These are phyloP conservation scores for Pyronema domesticum DNA, from an alignment of 495 filamentous ascomycete species.

Conservation along the genomic window DNA sequence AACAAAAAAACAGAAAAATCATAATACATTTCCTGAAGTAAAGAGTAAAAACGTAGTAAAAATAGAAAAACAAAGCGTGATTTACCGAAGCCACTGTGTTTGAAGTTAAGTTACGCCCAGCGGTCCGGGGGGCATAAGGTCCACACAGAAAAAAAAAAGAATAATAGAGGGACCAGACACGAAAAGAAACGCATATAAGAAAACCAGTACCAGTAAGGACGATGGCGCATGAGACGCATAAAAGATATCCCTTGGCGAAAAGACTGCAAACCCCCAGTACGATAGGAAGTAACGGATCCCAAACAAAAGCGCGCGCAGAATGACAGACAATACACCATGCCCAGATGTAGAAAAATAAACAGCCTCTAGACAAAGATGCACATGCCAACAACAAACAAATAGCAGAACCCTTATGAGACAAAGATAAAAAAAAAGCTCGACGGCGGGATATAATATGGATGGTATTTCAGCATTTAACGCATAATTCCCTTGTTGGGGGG, in stretches of 20 bases:
- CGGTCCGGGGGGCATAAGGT: too few relatives aligned
- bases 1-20: too few relatives aligned
- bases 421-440: background rate
- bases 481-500: conserved; percentile 5
- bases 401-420: background rate
- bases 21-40: too few relatives aligned
- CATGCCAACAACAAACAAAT: background rate
- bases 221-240: background rate
- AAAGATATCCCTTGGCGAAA: conserved; percentile 1
- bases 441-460: background rate
- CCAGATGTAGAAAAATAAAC: background rate
- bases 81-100: too few relatives aligned
- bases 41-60: too few relatives aligned
- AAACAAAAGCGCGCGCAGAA: background rate
- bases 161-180: too few relatives aligned
- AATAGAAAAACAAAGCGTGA: too few relatives aligned
- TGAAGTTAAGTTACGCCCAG: too few relatives aligned
- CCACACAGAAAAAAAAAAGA: too few relatives aligned
- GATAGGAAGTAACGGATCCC: background rate
- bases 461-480: background rate
- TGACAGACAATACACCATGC: background rate
- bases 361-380: conserved; percentile 1
- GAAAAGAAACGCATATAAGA: too few relatives aligned
- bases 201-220: too few relatives aligned
- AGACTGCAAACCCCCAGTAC: background rate